Evolutionary conservation across 805 yeast genomes (phyloP), one percentile per base, ranked within the genome.

Genomic region (Wickerhamomyces queroliae): DNA sequence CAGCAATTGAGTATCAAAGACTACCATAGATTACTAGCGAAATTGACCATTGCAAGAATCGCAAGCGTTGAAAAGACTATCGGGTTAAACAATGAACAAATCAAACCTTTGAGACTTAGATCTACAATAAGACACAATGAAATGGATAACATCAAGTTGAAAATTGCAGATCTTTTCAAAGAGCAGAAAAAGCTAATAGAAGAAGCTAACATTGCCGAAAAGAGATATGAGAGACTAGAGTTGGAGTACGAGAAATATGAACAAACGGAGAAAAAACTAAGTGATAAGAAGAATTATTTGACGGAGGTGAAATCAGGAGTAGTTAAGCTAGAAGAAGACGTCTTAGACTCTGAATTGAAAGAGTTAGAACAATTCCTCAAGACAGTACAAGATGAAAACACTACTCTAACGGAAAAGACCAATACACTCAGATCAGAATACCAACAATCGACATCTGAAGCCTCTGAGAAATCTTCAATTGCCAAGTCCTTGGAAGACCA

Each of bases 311-410:
- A 29, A 15, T 31, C 25, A 1, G 46, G 43, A 7, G 49, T 55
- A 26, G 50, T 61, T 17, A 63, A 64, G 33, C 52, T 46, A 10
- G 48, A 59, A 15, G 66, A 63, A 10, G 62, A 50, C 5, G 59
- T 60, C 13, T 43, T 55, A n/a, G 61, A 59, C 25, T 42, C 46
- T 18, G 71, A 64, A 43, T 37, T 55, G 19, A 49, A 36, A 7
- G 56, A 52, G 30, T 38, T 43, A 12, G 42, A 21, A 9, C 20
- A 4, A 20, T 36, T 19, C 36, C 30, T 17, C 7, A 16, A 20
- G 15, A 12, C 18, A 19, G 15, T 82, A 36, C 84, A 78, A 53
- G 66, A 74, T 42, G 83, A 74, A 48, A 72, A 73, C 49, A 63
- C 67, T 38, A 33, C 36, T 1, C 39, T 55, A 22, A 36, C 53